These are phyloP conservation scores for Periconia macrospinosa DNA, from an alignment of 2,329 filamentous ascomycete genomes.

Conservation along the genomic window DNA sequence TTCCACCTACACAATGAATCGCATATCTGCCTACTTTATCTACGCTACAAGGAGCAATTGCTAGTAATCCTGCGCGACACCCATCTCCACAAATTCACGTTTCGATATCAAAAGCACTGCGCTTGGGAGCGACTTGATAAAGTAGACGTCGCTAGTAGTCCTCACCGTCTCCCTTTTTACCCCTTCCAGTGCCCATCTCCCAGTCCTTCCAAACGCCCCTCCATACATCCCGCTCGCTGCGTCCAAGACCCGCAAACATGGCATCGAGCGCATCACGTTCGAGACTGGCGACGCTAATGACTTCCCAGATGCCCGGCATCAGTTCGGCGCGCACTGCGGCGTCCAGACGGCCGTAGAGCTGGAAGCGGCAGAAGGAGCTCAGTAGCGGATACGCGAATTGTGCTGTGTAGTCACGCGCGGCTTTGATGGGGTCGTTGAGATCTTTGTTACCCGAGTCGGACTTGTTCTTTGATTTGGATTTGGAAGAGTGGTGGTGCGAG, in stretches of 20 bases:
- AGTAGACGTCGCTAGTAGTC: neutral
- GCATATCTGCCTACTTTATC: no score
- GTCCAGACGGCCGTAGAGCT: slow-evolving; percentile 52
- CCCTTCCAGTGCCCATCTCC: slow-evolving; percentile 29
- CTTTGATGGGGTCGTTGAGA: slow-evolving; percentile 62
- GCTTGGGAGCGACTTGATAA: no score
- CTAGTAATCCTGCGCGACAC: no score
- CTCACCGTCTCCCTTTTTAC: slow-evolving; percentile 1
- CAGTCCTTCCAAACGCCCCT: slow-evolving; percentile 41
- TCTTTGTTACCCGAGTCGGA: slow-evolving; percentile 22
- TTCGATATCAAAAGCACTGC: no score
- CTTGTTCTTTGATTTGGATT: slow-evolving; percentile 10
- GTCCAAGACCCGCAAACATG: slow-evolving; percentile 42
- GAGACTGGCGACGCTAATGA: slow-evolving; percentile 34
- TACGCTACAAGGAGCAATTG: no score
- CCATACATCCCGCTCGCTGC: slow-evolving; percentile 40
- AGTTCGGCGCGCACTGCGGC: slow-evolving; percentile 58
- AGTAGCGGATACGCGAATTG: slow-evolving; percentile 62
- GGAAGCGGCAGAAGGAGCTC: slow-evolving; percentile 58
- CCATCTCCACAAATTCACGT: no score
- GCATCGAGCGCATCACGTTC: slow-evolving; percentile 34
- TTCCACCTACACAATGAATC: no score
- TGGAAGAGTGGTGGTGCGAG: slow-evolving; percentile 27
- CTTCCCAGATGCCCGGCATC: slow-evolving; percentile 57
- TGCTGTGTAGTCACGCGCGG: slow-evolving; percentile 59